Evolutionary conservation across 2,329 filamentous ascomycete species (phyloP), one percentile per base, ranked within the genome.

Genomic region (Claviceps capensis): DNA sequence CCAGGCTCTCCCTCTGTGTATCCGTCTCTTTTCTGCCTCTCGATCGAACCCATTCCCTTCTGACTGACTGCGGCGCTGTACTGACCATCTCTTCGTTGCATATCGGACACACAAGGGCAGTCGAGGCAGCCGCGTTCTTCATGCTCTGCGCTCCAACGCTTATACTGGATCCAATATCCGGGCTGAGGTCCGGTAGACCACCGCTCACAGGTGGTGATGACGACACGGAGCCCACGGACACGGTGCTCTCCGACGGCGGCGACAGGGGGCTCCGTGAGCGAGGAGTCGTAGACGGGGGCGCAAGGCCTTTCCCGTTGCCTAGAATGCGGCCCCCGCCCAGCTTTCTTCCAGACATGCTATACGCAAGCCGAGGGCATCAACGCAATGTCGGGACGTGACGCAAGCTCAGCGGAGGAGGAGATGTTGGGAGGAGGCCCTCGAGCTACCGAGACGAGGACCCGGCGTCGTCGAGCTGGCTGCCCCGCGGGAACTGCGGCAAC

Each of bases 81-180:
- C 71, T 57, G 72, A 93, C 89, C 93, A 98, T 98, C 68, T 96
- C 90, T 70, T 97, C 94, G 60, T 83, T 89, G 69, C 93, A 98
- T 64, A 98, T 98, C n/a, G 93, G 93, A 67, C 93, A 98, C 52
- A 91, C 81, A 54, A 98, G 81, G 66, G 79, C 79, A 57, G 79
- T 79, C 50, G 80, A 54, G 54, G 64, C 60, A 8, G 61, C 56
- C 13, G 76, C 48, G 71, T 74, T 56, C 76, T 75, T 55, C 72
- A 76, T 74, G 50, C 76, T 73, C 17, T 75, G 72, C 9, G 70
- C 69, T 22, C 70, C 75, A 19, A 93, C 70, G 51, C 85, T 89
- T 60, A 96, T 84, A 62, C 86, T 85, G 52, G 88, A 87, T 40
- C 81, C 79, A 50, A 96, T 78, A 63, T 95, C 89, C 63, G 91